Base-by-base conservation (phyloP, 768 basidiomycete species). In the Daedaleopsis nitida region DNA sequence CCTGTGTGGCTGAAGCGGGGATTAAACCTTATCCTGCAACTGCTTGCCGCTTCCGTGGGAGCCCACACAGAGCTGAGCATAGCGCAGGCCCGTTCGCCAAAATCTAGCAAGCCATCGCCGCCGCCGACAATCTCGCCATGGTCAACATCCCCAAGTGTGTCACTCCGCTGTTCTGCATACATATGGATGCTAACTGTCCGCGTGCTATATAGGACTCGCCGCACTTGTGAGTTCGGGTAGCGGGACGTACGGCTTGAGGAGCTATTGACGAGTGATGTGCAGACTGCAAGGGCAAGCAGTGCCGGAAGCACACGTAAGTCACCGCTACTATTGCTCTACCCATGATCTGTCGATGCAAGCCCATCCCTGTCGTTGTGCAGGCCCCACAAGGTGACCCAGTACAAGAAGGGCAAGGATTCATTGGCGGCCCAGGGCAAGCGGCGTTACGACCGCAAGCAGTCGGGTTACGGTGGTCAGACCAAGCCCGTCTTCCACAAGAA, bases 401-500 rank as follows among this genome's bases (percentile, higher is more conserved):
- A 98, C 87, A 99, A 99, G 89, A 97, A 94, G 86, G 97, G 97
- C 76, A 98, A 99, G 81, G 96, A 94, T 75, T 98, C 97, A 62
- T 80, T 96, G 65, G 92, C 92, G 75, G 97, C 93, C 55, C 96
- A 99, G 82, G 97, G 97, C 82, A 98, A 99, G 88, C 92, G 97
- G 73, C 94, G 97, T 82, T 98, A 99, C 81, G 97, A 98, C 83
- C 90, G 96, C 73, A 96, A 97, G 86, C 95, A 92, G 78, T 90
- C 89, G 66, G 92, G 96, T 80, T 98, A 98, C 81, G 96, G 96
- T 91, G 96, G 96, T 81, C 96, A 99, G 85, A 99, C 96, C 62
- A 99, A 99, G 83, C 96, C 96, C 63, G 96, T 99, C 80, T 99
- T 99, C 91, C 97, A 99, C 92, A 99, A 99, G 86, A 98, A 97